Conservation (phyloP, 139 green algal species). For the Cymbomonas tetramitiformis region DNA sequence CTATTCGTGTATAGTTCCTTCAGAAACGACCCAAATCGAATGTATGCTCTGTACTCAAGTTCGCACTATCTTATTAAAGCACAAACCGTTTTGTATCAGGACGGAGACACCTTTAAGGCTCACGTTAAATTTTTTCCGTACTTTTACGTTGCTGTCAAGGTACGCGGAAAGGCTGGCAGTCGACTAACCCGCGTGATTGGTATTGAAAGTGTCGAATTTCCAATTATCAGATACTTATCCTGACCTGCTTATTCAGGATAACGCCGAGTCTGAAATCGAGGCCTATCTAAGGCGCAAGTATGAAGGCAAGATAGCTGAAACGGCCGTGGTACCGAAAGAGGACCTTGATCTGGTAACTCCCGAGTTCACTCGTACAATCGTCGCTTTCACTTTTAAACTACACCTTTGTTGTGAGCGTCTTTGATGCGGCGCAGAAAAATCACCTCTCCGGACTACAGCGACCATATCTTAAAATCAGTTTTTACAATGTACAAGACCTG, state of each 20-base stretch:
- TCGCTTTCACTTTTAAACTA: not conserved
- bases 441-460: slow-evolving; percentile 76
- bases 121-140: slow-evolving; percentile 69
- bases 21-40: too few species aligned
- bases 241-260: too few species aligned
- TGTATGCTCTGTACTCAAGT: slow-evolving; percentile 24
- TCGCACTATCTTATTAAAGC: slow-evolving; percentile 5
- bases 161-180: too few species aligned
- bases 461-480: slow-evolving; percentile 68
- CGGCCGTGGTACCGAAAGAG: slow-evolving; percentile 61
- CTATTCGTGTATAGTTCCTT: too few species aligned
- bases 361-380: not conserved
- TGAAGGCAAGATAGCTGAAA: slow-evolving; percentile 45
- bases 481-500: slow-evolving; percentile 65
- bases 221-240: too few species aligned
- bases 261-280: slow-evolving; percentile 75
- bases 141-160: slow-evolving; percentile 71
- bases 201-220: too few species aligned
- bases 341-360: slow-evolving; percentile 91
- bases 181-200: too few species aligned
- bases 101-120: slow-evolving; percentile 84
- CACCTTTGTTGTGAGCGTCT: not conserved
- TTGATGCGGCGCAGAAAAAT: slow-evolving; percentile 92
- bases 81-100: slow-evolving; percentile 38
- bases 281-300: slow-evolving; percentile 56